phyloP scores from a whole-genome alignment of 495 filamentous ascomycete genomes.

The Lophium mytilinum region DNA sequence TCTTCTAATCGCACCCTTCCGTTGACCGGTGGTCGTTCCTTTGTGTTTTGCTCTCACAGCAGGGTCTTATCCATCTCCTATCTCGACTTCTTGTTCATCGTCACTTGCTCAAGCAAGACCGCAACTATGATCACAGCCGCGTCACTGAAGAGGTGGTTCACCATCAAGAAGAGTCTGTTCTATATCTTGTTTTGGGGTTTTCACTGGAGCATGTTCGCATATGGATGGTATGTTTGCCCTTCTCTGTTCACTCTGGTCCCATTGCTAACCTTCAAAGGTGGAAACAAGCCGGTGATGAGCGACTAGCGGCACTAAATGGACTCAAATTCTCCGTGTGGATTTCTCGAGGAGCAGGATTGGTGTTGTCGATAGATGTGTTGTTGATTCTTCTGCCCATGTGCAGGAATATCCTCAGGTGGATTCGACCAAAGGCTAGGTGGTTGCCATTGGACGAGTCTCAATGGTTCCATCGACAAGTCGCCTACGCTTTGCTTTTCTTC shows the following conservation, averaged over 20 bases:
- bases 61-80: not conserved
- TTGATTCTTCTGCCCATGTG: constrained; percentile 93
- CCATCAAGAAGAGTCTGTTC: constrained; percentile 47
- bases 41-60: constrained; percentile 5
- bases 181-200: constrained; percentile 77
- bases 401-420: constrained; percentile 71
- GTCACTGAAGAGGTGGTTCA: constrained; percentile 13
- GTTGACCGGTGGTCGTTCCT: constrained; percentile 13
- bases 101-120: not conserved
- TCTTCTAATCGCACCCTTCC: constrained; percentile 3
- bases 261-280: constrained; percentile 49
- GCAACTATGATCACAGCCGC: not conserved
- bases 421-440: constrained; percentile 82
- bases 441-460: constrained; percentile 88
- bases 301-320: constrained; percentile 68
- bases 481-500: constrained; percentile 80
- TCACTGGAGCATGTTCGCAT: constrained; percentile 72
- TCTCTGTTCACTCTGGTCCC: not conserved
- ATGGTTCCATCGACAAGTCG: constrained; percentile 95
- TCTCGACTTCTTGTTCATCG: not conserved
- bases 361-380: constrained; percentile 71
- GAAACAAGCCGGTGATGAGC: constrained; percentile 58
- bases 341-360: constrained; percentile 84
- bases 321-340: constrained; percentile 89
- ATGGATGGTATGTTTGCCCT: constrained; percentile 67